Conservation (phyloP, 2,329 filamentous ascomycete species). For the Paradendryphiella salina region DNA sequence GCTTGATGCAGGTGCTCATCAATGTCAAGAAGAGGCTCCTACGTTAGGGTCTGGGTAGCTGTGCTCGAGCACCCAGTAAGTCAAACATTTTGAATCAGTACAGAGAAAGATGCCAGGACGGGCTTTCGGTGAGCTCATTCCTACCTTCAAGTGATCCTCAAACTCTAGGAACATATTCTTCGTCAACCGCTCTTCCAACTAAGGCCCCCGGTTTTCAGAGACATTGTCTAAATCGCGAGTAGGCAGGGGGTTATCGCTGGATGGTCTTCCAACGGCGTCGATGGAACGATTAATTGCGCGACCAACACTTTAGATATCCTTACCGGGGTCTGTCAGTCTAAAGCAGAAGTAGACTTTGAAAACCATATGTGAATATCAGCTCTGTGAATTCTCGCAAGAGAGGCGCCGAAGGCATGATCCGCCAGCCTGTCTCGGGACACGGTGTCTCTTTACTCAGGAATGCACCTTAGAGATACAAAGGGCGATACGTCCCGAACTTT, state of each 20-base stretch:
- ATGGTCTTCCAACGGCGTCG: not conserved
- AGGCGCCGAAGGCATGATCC: too few species aligned
- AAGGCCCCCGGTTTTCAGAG: not conserved
- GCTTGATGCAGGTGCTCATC: slow-evolving; percentile 18
- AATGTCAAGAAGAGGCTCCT: too few species aligned
- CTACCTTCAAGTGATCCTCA: not conserved
- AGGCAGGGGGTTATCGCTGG: not conserved
- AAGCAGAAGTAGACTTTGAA: not conserved
- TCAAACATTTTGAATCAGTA: too few species aligned
- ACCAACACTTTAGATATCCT: not conserved
- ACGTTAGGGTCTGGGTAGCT: too few species aligned
- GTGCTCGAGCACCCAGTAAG: too few species aligned
- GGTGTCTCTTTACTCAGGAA: too few species aligned
- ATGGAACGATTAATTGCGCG: not conserved
- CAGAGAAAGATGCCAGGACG: too few species aligned
- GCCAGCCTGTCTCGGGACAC: too few species aligned
- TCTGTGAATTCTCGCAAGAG: too few species aligned
- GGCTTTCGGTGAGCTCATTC: not conserved
- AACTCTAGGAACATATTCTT: not conserved
- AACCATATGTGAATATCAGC: too few species aligned
- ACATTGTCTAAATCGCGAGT: not conserved
- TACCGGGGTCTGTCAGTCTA: not conserved
- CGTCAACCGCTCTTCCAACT: slow-evolving; percentile 20
- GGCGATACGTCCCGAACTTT: too few species aligned
- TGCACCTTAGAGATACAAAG: too few species aligned